These are phyloP conservation scores for Clonostachys chloroleuca DNA, from an alignment of 2,329 filamentous ascomycete genomes.

Conservation along the genomic window DNA sequence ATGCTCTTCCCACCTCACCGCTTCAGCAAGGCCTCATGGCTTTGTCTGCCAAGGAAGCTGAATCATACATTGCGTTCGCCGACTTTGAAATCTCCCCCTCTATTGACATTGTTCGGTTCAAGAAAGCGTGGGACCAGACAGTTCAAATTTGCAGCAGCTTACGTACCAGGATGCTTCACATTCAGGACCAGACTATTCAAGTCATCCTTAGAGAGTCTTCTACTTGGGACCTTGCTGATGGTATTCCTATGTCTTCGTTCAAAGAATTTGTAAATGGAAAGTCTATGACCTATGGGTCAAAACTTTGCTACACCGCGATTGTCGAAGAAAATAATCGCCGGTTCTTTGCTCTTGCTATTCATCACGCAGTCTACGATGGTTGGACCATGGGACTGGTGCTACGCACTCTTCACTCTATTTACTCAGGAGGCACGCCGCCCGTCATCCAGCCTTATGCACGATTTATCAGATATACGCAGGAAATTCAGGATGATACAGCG, in stretches of 20 bases:
- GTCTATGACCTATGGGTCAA: constrained; percentile 5
- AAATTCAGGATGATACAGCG: not conserved
- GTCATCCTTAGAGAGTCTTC: constrained; percentile 2
- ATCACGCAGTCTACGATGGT: constrained; percentile 88
- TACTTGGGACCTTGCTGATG: not conserved
- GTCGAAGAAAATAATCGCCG: not conserved
- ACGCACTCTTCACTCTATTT: constrained; percentile 1
- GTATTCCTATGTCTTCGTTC: not conserved
- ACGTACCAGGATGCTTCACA: constrained; percentile 10
- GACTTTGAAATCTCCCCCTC: constrained; percentile 4
- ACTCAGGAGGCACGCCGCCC: constrained; percentile 37
- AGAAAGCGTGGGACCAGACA: constrained; percentile 8
- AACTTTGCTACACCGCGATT: constrained; percentile 1
- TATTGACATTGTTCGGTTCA: constrained; percentile 7
- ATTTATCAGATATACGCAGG: not conserved
- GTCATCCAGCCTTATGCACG: not conserved
- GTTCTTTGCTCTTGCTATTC: constrained; percentile 51
- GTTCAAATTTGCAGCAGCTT: constrained; percentile 7
- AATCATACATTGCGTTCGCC: constrained; percentile 10
- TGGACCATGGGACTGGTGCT: constrained; percentile 75
- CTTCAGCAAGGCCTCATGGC: constrained; percentile 45
- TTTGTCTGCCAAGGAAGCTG: constrained; percentile 27
- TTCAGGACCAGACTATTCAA: constrained; percentile 4
- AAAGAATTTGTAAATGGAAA: not conserved
- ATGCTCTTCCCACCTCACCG: constrained; percentile 43